Evolutionary conservation across 129 eudicot species (phyloP), one percentile per base, ranked within the genome.

Genomic region (Lactuca sativa): DNA sequence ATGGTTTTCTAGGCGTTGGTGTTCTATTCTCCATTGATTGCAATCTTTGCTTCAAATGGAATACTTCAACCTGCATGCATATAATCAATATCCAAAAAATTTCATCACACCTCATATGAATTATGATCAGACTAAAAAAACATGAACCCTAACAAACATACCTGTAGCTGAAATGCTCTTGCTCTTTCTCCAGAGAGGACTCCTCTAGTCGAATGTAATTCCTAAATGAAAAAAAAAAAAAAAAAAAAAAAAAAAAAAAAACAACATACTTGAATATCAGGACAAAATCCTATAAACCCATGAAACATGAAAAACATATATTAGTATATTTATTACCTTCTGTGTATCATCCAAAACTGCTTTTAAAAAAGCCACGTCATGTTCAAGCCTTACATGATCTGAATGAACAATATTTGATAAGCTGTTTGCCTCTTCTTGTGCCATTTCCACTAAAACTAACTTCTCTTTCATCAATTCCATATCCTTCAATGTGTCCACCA

Each of bases 91-190:
- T 59, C 48, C 32, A 54, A 36, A 55, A 47, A 43, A 40, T 7
- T 40, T 4, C 44, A 40, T 40, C 7, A 2, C 44, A 7, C 2
- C 2, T 40, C 44, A 40, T 40, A 7, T 6, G 0, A 36, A 36
- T 36, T 36, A 4, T 25, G 2, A 25, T 6, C 38, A 4, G 38
- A 8, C 49, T 3, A 43, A 43, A 43, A 11, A 43, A 43, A 43
- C 4, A 43, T 9, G 9, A 43, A 43, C 3, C 13, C 38, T 13
- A 25, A 59, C 5, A 67, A 73, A 36, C 41, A 31, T 77, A 92
- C 98, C 98, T 92, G 96, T 78, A 92, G 74, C 71, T 89, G 96
- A 79, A 86, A 89, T 1, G 98, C 96, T 82, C 98, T 82, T 73
- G 90, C 88, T 77, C 98, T 83, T 79, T 92, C 96, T 60, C 86